A percentile compares a stretch with the other conserved stretches of the same genome.
These are phyloP conservation scores for Tritrichomonas foetus DNA, from an alignment of 208 protist species.

Conservation along the genomic window DNA sequence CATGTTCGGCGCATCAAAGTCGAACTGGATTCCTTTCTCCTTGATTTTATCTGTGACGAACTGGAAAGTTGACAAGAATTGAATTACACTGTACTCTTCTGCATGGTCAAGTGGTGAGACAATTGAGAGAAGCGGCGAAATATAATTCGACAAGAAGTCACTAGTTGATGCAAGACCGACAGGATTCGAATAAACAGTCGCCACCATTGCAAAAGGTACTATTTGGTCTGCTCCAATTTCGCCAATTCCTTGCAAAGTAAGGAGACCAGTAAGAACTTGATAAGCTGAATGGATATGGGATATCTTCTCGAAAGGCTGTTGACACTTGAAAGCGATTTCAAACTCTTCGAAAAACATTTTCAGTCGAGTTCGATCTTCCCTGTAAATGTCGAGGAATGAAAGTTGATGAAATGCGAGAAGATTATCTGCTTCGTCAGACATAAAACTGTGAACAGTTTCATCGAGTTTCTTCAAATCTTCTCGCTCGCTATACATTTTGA, in stretches of 20 bases:
- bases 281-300: not conserved
- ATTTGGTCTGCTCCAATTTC: constrained; percentile 32
- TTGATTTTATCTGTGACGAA: not conserved
- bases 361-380: not conserved
- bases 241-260: not conserved
- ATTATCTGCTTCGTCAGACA: too few species aligned
- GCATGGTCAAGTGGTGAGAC: not conserved
- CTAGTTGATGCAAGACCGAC: not conserved
- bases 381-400: not conserved
- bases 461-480: too few species aligned
- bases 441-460: too few species aligned
- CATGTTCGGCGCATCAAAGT: too few species aligned
- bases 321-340: not conserved
- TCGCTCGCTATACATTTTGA: too few species aligned
- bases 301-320: not conserved
- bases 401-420: too few species aligned
- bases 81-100: not conserved
- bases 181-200: not conserved
- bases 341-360: not conserved
- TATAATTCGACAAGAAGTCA: not conserved
- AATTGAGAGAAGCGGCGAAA: not conserved
- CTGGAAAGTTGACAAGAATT: not conserved
- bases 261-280: not conserved
- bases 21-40: too few species aligned
- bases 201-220: not conserved